Evolutionary conservation across 768 basidiomycete genomes (phyloP), one percentile per base, ranked within the genome.

Genomic region (Favolaschia claudopus): DNA sequence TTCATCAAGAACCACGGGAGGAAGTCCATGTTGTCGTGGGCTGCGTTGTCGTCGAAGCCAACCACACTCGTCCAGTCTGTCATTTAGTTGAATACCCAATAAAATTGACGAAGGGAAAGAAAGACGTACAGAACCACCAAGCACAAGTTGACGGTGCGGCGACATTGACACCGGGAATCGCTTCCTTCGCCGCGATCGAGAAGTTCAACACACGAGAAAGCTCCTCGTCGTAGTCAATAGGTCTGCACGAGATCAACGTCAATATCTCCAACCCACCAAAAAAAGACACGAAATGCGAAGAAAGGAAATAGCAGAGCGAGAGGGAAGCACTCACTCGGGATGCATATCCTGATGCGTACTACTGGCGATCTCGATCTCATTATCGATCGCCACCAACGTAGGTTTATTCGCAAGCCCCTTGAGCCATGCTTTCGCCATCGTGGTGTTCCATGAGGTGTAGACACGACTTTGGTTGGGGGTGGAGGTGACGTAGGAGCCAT

Each of bases 321-420:
- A n/a, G n/a, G n/a, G n/a, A n/a, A n/a, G n/a, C 3, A 64, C 75
- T 34, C 68, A 80, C 79, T 58, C 62, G 2, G 84, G 82, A 64
- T 85, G 84, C 82, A 85, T 85, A 60, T 85, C 84, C 67, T 82
- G 80, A 64, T 85, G 84, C 17, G 84, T 85, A 59, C 65, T 79
- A 47, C 71, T 70, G 14, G 84, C 80, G 49, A 85, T 85, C 66
- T 85, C 84, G 13, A 85, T 85, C 67, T 85, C 84, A 65, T 85
- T 85, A 66, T 85, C 84, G 54, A 85, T 74, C 6, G 80, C 72
- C 14, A 83, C 76, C 40, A 84, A 71, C 4, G 69, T 72, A 1
- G 84, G 84, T 65, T 83, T 83, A 73, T 84, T 78, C 39, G 66
- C 67, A 34, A 85, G 67, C 7, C 76, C 77, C 10, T 72, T 65